Evolutionary conservation across 108 stramenopile genomes (phyloP), one percentile per base, ranked within the genome.

Genomic region (Cyclotella baltica): DNA sequence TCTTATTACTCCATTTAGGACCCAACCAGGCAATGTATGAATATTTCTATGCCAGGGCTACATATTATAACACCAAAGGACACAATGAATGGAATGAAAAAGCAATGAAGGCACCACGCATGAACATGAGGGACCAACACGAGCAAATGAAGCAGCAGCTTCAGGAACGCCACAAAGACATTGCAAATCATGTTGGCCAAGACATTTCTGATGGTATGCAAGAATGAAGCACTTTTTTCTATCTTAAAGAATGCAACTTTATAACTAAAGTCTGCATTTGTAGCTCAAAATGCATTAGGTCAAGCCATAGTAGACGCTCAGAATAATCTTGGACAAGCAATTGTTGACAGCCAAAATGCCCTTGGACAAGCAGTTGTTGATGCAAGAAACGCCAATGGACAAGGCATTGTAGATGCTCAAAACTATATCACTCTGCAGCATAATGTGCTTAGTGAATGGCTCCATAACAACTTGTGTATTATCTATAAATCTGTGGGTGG

Each of bases 391-490:
- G 51, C 51, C 4, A 10, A n/a, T 20, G 51, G 51, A 52, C 51
- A 52, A 52, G 51, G 19, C 51, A n/a, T 52, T 10, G 19, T 10
- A 19, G 19, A 4, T 52, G 51, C 51, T 52, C 51, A 52, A 52
- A 52, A 52, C 51, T 52, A 52, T n/a, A 10, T 52, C n/a, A 52
- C 51, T n/a, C n/a, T 52, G 19, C 51, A 52, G 51, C 51, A 52
- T n/a, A 52, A 52, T 52, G 51, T 52, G 11, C 51, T 52, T n/a
- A n/a, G 51, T 19, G 51, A 52, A 52, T 52, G 51, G 51, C 51
- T 52, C n/a, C 51, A 52, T 52, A n/a, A 4, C 4, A 52, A 10
- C 4, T 52, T 52, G 51, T 52, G 51, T 52, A n/a, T n/a, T 52
- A 52, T 52, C n/a, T 52, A 52, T 20, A n/a, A 52, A n/a, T 4